Conservation (phyloP, 208 protist genomes). For the Acanthamoeba royreba region DNA sequence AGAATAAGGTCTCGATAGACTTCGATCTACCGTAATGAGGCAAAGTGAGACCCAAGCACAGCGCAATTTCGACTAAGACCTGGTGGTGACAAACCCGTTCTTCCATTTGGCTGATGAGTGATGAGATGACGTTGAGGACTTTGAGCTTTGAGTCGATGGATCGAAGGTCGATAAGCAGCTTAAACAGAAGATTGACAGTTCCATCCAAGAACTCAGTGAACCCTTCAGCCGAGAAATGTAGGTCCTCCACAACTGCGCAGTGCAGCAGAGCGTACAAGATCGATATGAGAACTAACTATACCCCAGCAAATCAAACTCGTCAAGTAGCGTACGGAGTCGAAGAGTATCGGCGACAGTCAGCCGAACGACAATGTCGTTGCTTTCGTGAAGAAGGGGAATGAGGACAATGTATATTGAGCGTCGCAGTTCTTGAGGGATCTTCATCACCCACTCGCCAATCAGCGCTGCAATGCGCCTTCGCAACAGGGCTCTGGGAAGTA, state of each 20-base stretch:
- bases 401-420: conserved; percentile 10
- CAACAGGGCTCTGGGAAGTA: neutral
- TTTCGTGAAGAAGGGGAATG: conserved; percentile 17
- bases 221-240: neutral
- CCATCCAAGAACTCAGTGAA: conserved; percentile 24
- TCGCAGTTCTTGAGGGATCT: neutral
- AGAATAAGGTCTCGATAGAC: neutral
- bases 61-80: neutral
- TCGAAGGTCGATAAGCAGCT: neutral
- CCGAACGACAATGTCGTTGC: conserved; percentile 34
- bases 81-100: neutral
- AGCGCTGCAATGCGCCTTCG: conserved; percentile 6
- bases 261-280: neutral
- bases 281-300: neutral
- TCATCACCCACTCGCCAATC: conserved; percentile 44
- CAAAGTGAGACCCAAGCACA: neutral
- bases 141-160: conserved; percentile 36
- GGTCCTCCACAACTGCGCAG: neutral
- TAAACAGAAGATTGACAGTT: conserved; percentile 26
- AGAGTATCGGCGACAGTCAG: conserved; percentile 28
- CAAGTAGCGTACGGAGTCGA: neutral
- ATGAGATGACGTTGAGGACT: conserved; percentile 35
- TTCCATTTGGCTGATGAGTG: conserved; percentile 29
- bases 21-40: neutral
- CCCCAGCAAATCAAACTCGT: neutral